Percentiles rank a stretch among this genome's conserved stretches.
phyloP scores from a whole-genome alignment of 2,329 filamentous ascomycete genomes.

The Leptodontidium sp. region DNA sequence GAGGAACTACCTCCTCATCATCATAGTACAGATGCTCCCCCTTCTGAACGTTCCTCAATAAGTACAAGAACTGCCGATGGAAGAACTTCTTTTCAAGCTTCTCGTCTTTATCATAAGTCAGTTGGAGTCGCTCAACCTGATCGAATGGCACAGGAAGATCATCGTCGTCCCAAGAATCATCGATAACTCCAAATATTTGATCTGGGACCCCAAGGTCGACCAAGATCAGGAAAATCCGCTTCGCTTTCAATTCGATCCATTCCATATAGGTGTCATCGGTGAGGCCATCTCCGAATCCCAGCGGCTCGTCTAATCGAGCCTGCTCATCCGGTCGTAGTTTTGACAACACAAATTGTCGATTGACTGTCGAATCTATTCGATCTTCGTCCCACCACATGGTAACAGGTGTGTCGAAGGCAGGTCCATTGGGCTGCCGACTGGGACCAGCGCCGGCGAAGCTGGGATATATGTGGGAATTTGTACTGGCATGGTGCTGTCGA shows the following conservation, averaged over 20 bases:
- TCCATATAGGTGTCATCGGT: constrained; percentile 82
- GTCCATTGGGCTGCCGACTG: constrained; percentile 40
- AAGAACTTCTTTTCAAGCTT: constrained; percentile 74
- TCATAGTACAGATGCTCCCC: constrained; percentile 70
- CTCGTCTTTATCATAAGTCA: constrained; percentile 67
- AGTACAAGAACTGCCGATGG: constrained; percentile 73
- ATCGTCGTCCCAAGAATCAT: constrained; percentile 79
- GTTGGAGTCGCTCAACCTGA: constrained; percentile 68
- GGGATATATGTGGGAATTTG: constrained; percentile 44
- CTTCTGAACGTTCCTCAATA: constrained; percentile 68
- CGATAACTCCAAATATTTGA: constrained; percentile 78
- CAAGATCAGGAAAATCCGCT: constrained; percentile 75
- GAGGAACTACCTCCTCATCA: constrained; percentile 72
- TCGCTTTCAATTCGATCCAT: constrained; percentile 76
- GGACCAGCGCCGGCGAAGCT: constrained; percentile 42
- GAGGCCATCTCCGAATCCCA: constrained; percentile 70
- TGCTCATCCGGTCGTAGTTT: constrained; percentile 70
- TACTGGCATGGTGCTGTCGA: constrained; percentile 33
- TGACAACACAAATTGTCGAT: constrained; percentile 70
- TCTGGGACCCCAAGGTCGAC: constrained; percentile 74
- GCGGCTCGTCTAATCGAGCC: constrained; percentile 65
- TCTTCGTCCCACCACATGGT: constrained; percentile 75
- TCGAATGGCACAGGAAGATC: constrained; percentile 75
- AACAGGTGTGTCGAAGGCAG: constrained; percentile 37
- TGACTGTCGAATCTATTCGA: constrained; percentile 74